phyloP scores from a whole-genome alignment of 108 stramenopile genomes.

The Bacterosira constricta region DNA sequence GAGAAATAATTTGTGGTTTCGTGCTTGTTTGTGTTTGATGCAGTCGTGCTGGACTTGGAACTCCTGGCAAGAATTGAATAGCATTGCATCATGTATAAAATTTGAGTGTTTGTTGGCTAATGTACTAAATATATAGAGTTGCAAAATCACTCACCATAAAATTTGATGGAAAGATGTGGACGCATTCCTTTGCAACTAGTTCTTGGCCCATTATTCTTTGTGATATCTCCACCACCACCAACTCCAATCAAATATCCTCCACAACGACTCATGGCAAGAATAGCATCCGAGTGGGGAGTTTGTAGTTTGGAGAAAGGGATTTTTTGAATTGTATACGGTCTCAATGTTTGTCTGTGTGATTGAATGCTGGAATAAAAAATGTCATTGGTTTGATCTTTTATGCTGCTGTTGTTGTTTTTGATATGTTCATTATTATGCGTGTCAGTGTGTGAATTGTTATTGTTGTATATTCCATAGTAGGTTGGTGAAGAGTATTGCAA shows the following conservation, averaged over 20 bases:
- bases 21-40: background rate
- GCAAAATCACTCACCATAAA: conserved; percentile 33
- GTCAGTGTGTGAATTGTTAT: background rate
- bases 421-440: background rate
- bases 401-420: background rate
- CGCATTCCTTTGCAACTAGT: background rate
- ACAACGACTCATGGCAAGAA: conserved; percentile 37
- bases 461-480: background rate
- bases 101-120: no score
- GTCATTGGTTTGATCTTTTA: background rate
- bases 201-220: background rate
- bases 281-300: conserved; percentile 37
- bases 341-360: conserved; percentile 24
- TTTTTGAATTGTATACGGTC: conserved; percentile 23
- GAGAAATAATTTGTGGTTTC: conserved; percentile 18
- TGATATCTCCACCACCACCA: conserved; percentile 7
- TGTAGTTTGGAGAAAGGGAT: conserved; percentile 44
- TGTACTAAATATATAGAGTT: no score
- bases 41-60: conserved; percentile 42
- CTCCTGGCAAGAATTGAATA: conserved; percentile 11
- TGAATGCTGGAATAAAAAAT: no score
- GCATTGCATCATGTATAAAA: no score
- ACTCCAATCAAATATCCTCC: conserved; percentile 48
- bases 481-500: conserved; percentile 20
- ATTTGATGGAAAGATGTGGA: conserved; percentile 26